Evolutionary conservation across 176 grass and related monocot species (phyloP), one percentile per base, ranked within the genome.

Genomic region (Oryza punctata): DNA sequence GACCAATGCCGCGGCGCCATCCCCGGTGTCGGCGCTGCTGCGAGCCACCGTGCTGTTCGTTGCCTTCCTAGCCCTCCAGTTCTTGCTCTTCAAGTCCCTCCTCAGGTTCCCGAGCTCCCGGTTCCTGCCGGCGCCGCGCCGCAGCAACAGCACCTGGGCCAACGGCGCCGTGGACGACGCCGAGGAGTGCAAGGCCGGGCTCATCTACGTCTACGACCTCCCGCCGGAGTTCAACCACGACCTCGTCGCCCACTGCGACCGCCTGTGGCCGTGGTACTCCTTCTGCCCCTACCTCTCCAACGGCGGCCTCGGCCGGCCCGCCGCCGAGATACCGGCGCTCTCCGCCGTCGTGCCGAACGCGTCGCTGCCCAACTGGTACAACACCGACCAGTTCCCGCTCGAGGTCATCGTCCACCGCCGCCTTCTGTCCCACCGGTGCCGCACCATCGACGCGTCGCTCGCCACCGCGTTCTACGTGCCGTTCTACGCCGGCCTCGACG

Each of bases 331-430:
- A 1, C 80, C 77, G 7, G 76, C 67, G 25, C 84, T 93, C 18
- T 75, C 74, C 37, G 3, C 44, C 67, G 30, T 89, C 10, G 24
- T 91, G 6, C 86, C 80, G 13, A 54, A 67, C 41, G 15, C 16
- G 77, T 72, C 92, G 43, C 18, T 91, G 60, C 65, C 70, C 25
- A 86, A 52, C 45, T 98, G 96, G 96, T 90, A 78, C 84, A 84
- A 86, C 79, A 98, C 93, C 24, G 92, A 98, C 76, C 96, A 98
- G 76, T 95, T 98, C 85, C 47, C 80, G 4, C 86, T 91, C 1
- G 96, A 98, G 87, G 12, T 90, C 35, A 98, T 90, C 37, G 38
- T 91, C 76, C 93, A 98, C 85, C 87, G 88, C 80, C 92, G 96
- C 40, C 81, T 95, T 10, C 91, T 98, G 37, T 83, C 89, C n/a